Evolutionary conservation across 805 yeast genomes (phyloP).

Genomic region (Candida montana): DNA sequence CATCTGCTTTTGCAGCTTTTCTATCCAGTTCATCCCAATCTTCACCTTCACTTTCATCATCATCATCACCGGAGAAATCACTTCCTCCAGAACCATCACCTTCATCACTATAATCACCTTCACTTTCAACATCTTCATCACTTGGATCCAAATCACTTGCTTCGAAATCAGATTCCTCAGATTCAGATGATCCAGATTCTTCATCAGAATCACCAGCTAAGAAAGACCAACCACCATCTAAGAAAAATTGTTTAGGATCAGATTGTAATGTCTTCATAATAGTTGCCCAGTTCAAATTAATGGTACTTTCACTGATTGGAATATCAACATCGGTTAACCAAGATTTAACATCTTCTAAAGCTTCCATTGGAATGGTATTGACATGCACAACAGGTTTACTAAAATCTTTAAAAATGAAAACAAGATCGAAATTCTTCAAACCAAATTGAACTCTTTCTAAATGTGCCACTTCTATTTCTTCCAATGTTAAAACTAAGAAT

Average conservation of each 20-base stretch:
- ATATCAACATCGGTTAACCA: conserved; percentile 98
- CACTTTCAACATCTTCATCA: conserved; percentile 38
- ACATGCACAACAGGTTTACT: conserved; percentile 82
- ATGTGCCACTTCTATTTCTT: conserved; percentile 91
- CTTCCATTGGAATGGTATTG: conserved; percentile 90
- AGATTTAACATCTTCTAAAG: conserved; percentile 85
- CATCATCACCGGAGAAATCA: conserved; percentile 32
- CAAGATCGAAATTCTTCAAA: conserved; percentile 90
- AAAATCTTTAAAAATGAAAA: conserved; percentile 93
- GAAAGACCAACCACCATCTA: conserved; percentile 95
- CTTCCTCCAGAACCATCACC: conserved; percentile 26
- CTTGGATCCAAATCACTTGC: conserved; percentile 39
- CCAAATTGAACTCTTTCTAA: conserved; percentile 97
- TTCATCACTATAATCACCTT: conserved; percentile 29
- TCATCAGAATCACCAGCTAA: conserved; percentile 83
- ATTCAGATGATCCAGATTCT: conserved; percentile 48
- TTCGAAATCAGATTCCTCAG: conserved; percentile 52
- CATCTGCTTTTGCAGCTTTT: conserved; percentile 29
- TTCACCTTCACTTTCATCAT: conserved; percentile 37
- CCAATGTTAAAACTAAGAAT: conserved; percentile 83
- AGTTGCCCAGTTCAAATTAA: conserved; percentile 91
- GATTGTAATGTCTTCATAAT: conserved; percentile 91
- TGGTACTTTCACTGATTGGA: conserved; percentile 90
- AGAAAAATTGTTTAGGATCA: conserved; percentile 91
- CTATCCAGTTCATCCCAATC: conserved; percentile 26